Base-by-base conservation (phyloP, 495 filamentous ascomycete species). In the Staphylotrichum longicolle region DNA sequence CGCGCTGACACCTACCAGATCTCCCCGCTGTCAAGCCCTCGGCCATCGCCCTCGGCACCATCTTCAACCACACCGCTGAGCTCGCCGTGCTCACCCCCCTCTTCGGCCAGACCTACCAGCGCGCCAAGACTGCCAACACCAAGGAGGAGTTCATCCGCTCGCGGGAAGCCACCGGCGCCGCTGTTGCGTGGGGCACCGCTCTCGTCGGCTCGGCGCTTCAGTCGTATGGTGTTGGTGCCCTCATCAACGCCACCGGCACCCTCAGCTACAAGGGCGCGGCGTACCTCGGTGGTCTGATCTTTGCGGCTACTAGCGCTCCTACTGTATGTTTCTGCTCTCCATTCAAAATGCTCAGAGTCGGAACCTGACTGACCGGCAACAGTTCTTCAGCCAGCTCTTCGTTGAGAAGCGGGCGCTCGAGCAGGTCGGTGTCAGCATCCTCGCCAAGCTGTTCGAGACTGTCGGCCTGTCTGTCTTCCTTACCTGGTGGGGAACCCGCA, bases 21-120 rank as follows among this genome's bases (percentile, higher is more conserved):
- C 86, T 98, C 62, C 94, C 94, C 67, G 83, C 94, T 47, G 94
- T 98, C 69, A 98, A 96, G 86, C 94, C 94, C 53, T 97, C 93
- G 53, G 94, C 94, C 63, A 96, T 98, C 71, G 94, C 93, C 65
- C 84, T 97, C 67, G 94, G 94, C 75, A 96, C 94, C 45, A 74
- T 91, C 74, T 98, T 96, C 85, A 96, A 89, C 81, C 93, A 98
- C 78, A 87, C 78, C 40, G 72, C 75, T 49, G 79, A 81, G 69
- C 77, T 81, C 10, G 78, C 75, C 33, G 86, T 98, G 65, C 82
- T 98, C 37, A 84, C 86, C 40, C 94, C 94, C 8, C 77, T 98
- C 71, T 97, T 98, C 75, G 94, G 94, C 63, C 88, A 95, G 64
- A 93, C 93, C 71, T 98, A 96, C 81, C 88, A 93, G 79, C 90